Conservation (phyloP, 306 rosid species). For the Lathyrus tuberosus region DNA sequence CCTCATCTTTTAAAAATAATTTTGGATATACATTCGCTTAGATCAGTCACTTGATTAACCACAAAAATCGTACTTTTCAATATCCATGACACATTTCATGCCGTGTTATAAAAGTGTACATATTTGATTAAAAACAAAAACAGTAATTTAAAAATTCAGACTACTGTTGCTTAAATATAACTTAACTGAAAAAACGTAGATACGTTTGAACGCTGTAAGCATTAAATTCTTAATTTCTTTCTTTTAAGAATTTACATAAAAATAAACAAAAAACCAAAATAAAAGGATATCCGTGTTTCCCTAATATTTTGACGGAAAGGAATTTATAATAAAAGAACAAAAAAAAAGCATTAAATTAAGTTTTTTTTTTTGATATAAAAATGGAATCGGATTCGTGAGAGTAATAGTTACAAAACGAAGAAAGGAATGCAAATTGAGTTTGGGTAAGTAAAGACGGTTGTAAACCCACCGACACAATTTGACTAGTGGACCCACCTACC, state of each 20-base stretch:
- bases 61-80: too few species aligned
- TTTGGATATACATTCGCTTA: too few species aligned
- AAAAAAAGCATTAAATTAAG: too few species aligned
- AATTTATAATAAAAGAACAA: too few species aligned
- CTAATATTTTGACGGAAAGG: not conserved
- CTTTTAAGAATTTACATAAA: not conserved
- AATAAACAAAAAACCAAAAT: not conserved
- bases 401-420: not conserved
- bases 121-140: too few species aligned
- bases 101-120: not conserved
- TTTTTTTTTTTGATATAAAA: not conserved
- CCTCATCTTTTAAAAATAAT: too few species aligned
- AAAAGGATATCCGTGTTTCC: conserved; percentile 4
- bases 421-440: conserved; percentile 14
- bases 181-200: too few species aligned
- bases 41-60: not conserved
- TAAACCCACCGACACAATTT: conserved; percentile 48
- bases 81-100: too few species aligned
- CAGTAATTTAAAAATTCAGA: too few species aligned
- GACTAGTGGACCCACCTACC: conserved; percentile 39
- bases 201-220: too few species aligned
- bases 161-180: too few species aligned
- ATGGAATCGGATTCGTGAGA: conserved; percentile 28
- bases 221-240: too few species aligned
- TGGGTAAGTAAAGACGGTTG: conserved; percentile 37